These are phyloP conservation scores for Isatis tinctoria DNA, from an alignment of 345 rosid species.

Conservation along the genomic window DNA sequence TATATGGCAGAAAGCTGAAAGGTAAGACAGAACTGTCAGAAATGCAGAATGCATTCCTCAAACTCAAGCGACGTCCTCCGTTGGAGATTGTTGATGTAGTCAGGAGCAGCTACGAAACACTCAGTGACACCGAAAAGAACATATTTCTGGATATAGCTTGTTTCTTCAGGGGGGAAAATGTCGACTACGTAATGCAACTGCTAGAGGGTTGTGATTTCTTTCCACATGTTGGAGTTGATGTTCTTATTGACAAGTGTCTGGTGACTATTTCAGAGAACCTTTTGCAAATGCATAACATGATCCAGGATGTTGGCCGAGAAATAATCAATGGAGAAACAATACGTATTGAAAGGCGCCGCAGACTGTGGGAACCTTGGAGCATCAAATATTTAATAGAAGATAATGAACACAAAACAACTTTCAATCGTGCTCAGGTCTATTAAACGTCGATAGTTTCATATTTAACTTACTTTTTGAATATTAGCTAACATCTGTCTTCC, in stretches of 20 bases:
- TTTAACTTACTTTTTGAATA: background rate
- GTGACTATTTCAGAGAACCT: background rate
- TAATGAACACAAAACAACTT: background rate
- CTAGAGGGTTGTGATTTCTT: slow-evolving; percentile 24
- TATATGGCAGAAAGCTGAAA: background rate
- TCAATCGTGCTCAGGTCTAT: background rate
- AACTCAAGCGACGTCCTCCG: background rate
- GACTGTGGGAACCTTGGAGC: slow-evolving; percentile 10
- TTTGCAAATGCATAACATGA: slow-evolving; percentile 13
- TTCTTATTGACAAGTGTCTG: slow-evolving; percentile 28
- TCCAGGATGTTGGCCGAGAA: slow-evolving; percentile 11
- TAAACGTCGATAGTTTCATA: background rate
- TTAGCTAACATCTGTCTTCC: background rate
- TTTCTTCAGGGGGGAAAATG: background rate
- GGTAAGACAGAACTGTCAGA: background rate
- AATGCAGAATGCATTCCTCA: background rate
- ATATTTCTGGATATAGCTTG: slow-evolving; percentile 4
- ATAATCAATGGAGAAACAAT: background rate
- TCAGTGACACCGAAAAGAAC: background rate
- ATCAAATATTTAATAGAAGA: background rate
- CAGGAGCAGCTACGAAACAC: slow-evolving; percentile 11
- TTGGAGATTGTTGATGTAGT: background rate
- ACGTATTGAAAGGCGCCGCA: background rate
- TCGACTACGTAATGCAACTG: background rate
- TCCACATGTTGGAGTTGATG: background rate